Conservation (phyloP, 345 rosid species). For the Salix udensis region DNA sequence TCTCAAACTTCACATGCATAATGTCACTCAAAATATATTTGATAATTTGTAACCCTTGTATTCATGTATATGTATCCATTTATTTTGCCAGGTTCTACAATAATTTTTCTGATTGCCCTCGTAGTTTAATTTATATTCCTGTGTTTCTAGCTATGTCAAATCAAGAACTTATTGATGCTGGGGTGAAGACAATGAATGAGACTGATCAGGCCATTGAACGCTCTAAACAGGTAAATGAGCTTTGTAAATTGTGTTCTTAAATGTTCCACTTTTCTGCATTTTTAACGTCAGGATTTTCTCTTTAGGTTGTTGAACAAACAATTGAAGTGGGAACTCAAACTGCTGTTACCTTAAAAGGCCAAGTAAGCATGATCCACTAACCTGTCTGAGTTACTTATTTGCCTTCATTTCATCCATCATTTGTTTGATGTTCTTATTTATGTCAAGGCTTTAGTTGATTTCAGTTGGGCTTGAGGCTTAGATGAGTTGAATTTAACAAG, state of each 20-base stretch:
- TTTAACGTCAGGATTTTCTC: conserved; percentile 18
- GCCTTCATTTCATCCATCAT: neutral
- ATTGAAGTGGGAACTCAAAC: conserved; percentile 98
- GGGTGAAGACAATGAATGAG: conserved; percentile 84
- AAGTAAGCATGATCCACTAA: conserved; percentile 46
- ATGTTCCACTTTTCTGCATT: conserved; percentile 10
- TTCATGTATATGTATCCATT: neutral
- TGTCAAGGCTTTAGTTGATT: neutral
- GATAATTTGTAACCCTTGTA: neutral
- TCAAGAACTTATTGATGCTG: conserved; percentile 81
- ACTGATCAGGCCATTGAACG: conserved; percentile 96
- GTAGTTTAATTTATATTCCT: conserved; percentile 3
- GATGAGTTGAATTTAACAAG: neutral
- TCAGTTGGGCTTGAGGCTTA: neutral
- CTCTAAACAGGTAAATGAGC: conserved; percentile 61
- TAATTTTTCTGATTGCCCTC: neutral
- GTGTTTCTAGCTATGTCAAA: conserved; percentile 70
- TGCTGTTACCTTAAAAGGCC: conserved; percentile 83
- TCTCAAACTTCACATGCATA: neutral
- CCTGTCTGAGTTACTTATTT: neutral
- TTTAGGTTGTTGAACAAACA: conserved; percentile 91
- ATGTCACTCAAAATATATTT: neutral
- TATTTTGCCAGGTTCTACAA: neutral
- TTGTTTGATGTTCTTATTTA: neutral
- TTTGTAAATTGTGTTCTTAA: conserved; percentile 1